Evolutionary conservation across 805 yeast species (phyloP), one percentile per base, ranked within the genome.

Genomic region (Danielia oregonensis): DNA sequence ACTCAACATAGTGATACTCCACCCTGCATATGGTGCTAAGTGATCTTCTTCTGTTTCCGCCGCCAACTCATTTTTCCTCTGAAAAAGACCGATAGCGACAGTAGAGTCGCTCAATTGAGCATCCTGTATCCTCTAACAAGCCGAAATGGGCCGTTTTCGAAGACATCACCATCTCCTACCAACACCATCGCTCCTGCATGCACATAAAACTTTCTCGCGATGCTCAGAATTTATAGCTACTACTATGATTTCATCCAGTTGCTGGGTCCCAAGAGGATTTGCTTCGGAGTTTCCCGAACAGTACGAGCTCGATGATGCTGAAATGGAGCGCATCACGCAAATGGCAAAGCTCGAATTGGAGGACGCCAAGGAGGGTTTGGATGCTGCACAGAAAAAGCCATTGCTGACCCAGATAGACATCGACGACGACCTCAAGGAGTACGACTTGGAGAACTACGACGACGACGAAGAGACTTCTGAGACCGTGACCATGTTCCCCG

Each of bases 221-320:
- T 26, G 30, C 26, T 22, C 40, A 36, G 29, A 26, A 7, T 4
- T 16, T 10, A 8, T 17, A 6, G 4, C 32, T 16, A 24, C 14
- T 36, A 47, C 7, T 29, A 88, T 89, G 96, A 82, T 91, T 44
- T 87, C 98, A 25, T 83, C 97, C 17, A 80, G 93, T 31, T 68
- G 81, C 33, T 93, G 98, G 97, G 96, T 91, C 16, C 97, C 97
- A 32, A 78, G 96, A 52, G 98, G 98, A 4, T 84, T 73, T 59
- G 94, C 98, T 18, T 76, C 94, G 24, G 97, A 89, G 59, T 86
- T 82, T 55, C 97, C 98, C 5, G 86, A 79, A 51, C 77, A 83
- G 54, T 88, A 87, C 51, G 95, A 86, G 47, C 65, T 91, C 35
- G 81, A 88, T 48, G 97, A 93, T 43, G 91, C 76, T 40, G 98